Evolutionary conservation across 441 rosid genomes (phyloP).

Genomic region (Corymbia calophylla): DNA sequence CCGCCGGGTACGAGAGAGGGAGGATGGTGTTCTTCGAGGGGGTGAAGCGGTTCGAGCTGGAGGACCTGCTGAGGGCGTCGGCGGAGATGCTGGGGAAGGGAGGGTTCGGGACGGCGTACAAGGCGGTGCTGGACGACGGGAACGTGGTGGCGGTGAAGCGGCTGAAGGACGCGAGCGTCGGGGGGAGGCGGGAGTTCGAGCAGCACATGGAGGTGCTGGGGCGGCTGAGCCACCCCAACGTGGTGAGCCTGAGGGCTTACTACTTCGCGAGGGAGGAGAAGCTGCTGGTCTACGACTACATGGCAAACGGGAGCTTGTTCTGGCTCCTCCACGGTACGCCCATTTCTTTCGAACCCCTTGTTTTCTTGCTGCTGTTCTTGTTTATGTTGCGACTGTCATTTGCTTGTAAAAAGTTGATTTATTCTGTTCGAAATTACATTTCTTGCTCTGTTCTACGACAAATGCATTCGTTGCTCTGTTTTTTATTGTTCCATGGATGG

Average conservation of each 20-base stretch:
- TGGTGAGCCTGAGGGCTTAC: slow-evolving; percentile 53
- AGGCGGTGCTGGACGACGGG: slow-evolving; percentile 65
- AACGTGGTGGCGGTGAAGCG: slow-evolving; percentile 59
- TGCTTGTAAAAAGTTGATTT: too few relatives aligned
- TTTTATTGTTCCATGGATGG: neutral
- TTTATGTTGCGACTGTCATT: neutral
- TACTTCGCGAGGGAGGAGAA: slow-evolving; percentile 73
- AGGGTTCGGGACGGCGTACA: slow-evolving; percentile 62
- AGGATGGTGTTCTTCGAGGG: slow-evolving; percentile 73
- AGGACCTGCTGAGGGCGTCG: slow-evolving; percentile 61
- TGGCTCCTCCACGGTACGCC: slow-evolving; percentile 73
- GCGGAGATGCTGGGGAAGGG: slow-evolving; percentile 78
- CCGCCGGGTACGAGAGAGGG: slow-evolving; percentile 43
- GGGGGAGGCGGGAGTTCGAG: slow-evolving; percentile 52
- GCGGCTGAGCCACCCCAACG: slow-evolving; percentile 38
- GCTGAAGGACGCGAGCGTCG: slow-evolving; percentile 44
- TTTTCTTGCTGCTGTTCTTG: neutral
- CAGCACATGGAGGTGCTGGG: slow-evolving; percentile 64
- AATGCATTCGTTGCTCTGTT: too few relatives aligned
- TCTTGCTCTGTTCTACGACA: neutral
- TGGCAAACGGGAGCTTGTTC: slow-evolving; percentile 61
- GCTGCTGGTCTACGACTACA: slow-evolving; percentile 55
- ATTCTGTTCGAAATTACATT: neutral
- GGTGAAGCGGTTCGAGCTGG: slow-evolving; percentile 48
- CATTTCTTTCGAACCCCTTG: neutral